phyloP scores from a whole-genome alignment of 139 green algal species.

The Picochlorum costavermella region DNA sequence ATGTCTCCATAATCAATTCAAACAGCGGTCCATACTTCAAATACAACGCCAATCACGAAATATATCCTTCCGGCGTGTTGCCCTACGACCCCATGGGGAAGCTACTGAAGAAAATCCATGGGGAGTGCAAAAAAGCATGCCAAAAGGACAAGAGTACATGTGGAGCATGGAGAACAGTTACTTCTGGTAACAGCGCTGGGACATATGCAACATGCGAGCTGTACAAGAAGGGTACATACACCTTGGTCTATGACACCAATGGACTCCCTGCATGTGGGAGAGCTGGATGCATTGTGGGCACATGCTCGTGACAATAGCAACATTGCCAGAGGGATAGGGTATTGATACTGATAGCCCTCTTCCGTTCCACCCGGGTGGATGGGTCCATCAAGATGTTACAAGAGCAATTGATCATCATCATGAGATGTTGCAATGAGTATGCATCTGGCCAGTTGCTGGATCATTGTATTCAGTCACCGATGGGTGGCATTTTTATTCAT shows the following conservation, averaged over 20 bases:
- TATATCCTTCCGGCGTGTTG: neutral
- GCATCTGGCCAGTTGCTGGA: too few relatives aligned
- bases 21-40: neutral
- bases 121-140: conserved; percentile 1
- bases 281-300: neutral
- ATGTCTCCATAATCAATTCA: neutral
- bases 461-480: too few relatives aligned
- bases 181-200: neutral
- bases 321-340: too few relatives aligned
- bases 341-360: too few relatives aligned
- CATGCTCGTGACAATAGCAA: neutral
- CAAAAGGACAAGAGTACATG: conserved; percentile 1
- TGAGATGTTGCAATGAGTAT: too few relatives aligned
- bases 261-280: neutral
- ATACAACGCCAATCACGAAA: neutral
- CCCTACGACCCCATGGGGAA: neutral
- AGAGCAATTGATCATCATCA: too few relatives aligned
- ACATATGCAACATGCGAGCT: neutral
- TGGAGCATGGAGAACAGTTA: neutral
- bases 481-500: too few relatives aligned
- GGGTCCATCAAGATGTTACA: too few relatives aligned
- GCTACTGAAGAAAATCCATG: neutral
- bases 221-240: conserved; percentile 2
- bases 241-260: neutral
- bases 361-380: too few relatives aligned